Base-by-base conservation (phyloP, 1,284 basidiomycete species). In the Omphalotus olearius region DNA sequence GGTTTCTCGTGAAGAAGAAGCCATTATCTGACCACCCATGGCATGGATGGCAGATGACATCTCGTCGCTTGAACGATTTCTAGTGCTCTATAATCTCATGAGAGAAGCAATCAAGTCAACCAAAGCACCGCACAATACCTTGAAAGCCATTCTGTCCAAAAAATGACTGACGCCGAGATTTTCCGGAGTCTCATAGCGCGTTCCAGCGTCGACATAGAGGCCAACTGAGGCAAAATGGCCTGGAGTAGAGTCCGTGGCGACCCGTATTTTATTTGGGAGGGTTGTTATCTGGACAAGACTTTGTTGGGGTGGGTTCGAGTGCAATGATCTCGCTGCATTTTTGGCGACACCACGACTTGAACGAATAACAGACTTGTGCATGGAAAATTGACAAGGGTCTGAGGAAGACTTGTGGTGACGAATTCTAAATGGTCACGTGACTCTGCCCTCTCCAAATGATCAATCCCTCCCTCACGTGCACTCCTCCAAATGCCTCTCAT, bases 161-260 rank as follows among this genome's bases (percentile, higher is more conserved):
- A 98, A 88, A 76, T 98, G 94, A 57, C 91, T 93, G 5, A 87
- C 85, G 0, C 96, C 96, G 16, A 83, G 85, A 0, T 81, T 89
- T 47, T 80, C 71, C 7, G 79, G 71, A 11, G 80, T 84, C 69
- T 99, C 96, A 75, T 90, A 96, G n/a, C 96, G 80, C 35, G 91
- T 87, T 18, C 97, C 96, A 4, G 93, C 92, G 66, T 98, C 93
- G 58, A 98, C 79, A 62, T 95, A 98, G 33, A 99, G 80, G 14
- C 95, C 96, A 1, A 97, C 80, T 1, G 94, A 89, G 47, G 94
- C 90, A 68, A 99, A 98, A 70, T 99, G 94, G 7, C 94, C 93
- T 0, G 94, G 94, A 1, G 89, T 89, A 1, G 80, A 76, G 69
- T 98, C 93, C 10, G 94, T 97, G 13, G 92, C 93, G 45, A 99